Conservation (phyloP, 2,329 filamentous ascomycete genomes). For the Chrysosporium keratinophilum region DNA sequence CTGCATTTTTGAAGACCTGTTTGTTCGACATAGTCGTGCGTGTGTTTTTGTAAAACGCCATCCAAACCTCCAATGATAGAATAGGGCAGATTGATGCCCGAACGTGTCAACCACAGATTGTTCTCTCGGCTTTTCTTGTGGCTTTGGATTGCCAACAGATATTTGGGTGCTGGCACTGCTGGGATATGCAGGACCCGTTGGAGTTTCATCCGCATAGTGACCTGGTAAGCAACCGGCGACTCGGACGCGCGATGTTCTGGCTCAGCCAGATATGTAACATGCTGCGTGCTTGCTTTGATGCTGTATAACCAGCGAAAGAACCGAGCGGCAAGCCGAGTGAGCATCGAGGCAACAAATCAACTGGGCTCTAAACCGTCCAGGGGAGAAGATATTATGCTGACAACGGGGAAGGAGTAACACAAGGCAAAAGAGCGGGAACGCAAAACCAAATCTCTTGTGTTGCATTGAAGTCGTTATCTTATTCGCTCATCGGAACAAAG, state of each 20-base stretch:
- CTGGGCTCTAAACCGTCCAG: neutral
- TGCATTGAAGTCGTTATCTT: neutral
- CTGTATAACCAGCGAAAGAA: neutral
- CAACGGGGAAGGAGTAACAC: neutral
- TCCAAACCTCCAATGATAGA: neutral
- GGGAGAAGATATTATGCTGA: neutral
- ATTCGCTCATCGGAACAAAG: slow-evolving; percentile 2
- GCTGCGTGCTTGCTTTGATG: neutral
- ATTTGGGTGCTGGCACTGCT: neutral
- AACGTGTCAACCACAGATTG: neutral
- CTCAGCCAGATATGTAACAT: neutral
- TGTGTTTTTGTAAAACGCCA: neutral
- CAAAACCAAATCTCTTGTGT: neutral
- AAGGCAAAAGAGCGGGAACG: neutral
- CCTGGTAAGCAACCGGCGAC: neutral
- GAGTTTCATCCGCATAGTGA: too few species aligned
- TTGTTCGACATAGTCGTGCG: neutral
- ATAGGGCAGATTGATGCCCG: neutral
- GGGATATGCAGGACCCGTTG: too few species aligned
- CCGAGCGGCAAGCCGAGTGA: neutral
- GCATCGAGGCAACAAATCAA: neutral
- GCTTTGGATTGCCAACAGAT: neutral
- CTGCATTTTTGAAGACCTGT: neutral
- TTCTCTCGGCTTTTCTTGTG: too few species aligned
- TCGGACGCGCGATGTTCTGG: neutral